These are phyloP conservation scores for Colletotrichum somersetense DNA, from an alignment of 2,329 filamentous ascomycete species.

Conservation along the genomic window DNA sequence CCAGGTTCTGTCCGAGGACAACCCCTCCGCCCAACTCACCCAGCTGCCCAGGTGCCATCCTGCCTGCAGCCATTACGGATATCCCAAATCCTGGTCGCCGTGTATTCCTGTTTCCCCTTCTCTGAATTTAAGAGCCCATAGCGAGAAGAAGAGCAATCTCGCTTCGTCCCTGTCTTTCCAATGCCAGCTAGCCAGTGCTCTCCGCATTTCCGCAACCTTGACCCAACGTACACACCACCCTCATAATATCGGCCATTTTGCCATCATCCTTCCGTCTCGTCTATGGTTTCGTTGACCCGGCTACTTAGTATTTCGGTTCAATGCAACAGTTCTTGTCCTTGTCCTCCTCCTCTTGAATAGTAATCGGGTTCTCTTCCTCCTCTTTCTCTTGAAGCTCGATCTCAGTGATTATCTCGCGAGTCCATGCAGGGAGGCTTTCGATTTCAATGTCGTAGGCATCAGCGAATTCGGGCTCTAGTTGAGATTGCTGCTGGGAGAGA, in stretches of 20 bases:
- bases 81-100: background rate
- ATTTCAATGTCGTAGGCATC: background rate
- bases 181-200: background rate
- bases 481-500: background rate
- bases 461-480: background rate
- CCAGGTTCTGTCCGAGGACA: background rate
- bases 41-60: background rate
- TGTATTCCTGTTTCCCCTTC: background rate
- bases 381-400: conserved; percentile 7
- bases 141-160: background rate
- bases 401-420: conserved; percentile 12
- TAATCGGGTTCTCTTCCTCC: background rate
- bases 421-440: conserved; percentile 3
- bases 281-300: background rate
- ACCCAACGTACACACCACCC: background rate
- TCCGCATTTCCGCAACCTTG: background rate
- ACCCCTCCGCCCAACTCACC: background rate
- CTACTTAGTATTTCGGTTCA: background rate
- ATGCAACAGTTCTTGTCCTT: background rate
- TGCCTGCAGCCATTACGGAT: background rate
- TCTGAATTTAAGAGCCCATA: background rate
- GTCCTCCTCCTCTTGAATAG: background rate
- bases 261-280: background rate
- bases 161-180: background rate
- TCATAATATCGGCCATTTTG: background rate